phyloP scores from a whole-genome alignment of 495 filamentous ascomycete genomes.

The Amphirosellinia nigrospora region DNA sequence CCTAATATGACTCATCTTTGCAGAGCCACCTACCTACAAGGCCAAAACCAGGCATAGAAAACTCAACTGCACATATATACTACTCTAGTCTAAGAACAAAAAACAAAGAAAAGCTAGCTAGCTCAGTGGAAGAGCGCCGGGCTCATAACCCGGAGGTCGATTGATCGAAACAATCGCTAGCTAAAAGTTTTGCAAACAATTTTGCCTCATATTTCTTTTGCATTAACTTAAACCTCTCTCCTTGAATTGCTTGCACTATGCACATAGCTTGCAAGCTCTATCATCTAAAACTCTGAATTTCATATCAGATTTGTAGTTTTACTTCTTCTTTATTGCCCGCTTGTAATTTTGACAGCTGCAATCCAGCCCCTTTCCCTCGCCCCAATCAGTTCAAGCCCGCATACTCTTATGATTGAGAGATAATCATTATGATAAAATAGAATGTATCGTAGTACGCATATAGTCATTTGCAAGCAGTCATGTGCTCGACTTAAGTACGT shows the following conservation, averaged over 20 bases:
- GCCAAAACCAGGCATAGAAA: background rate
- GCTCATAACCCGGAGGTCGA: conserved; percentile 55
- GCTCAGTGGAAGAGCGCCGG: conserved; percentile 50
- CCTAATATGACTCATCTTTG: background rate
- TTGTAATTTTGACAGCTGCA: too few species aligned
- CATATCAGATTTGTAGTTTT: background rate
- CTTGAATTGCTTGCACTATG: background rate
- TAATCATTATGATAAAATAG: too few species aligned
- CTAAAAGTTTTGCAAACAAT: conserved; percentile 31
- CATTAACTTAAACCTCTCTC: background rate
- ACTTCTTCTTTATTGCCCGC: background rate
- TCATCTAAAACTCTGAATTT: background rate
- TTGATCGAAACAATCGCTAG: conserved; percentile 50
- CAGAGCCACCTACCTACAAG: background rate
- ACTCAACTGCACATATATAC: background rate
- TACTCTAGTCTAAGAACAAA: background rate
- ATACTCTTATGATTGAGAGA: too few species aligned
- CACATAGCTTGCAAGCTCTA: background rate
- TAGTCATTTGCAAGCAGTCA: too few species aligned
- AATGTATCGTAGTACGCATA: too few species aligned
- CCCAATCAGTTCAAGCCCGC: too few species aligned
- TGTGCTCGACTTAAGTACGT: too few species aligned
- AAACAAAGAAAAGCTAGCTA: conserved; percentile 16
- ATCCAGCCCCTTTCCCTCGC: too few species aligned
- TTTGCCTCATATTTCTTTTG: background rate